These are phyloP conservation scores for Xylaria venustula DNA, from an alignment of 495 filamentous ascomycete species.

Conservation along the genomic window DNA sequence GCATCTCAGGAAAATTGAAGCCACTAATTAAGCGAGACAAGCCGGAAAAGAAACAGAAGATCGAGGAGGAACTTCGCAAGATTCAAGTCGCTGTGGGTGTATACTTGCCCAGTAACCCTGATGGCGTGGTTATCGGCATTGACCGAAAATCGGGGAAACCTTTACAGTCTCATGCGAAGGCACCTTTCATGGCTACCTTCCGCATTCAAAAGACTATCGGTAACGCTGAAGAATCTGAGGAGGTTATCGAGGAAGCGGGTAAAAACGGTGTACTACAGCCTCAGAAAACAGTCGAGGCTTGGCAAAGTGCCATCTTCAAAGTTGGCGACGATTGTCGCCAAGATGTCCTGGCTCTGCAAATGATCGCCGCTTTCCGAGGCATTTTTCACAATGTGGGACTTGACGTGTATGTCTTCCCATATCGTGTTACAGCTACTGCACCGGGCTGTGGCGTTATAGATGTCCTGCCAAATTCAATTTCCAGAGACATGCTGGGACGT, in stretches of 20 bases:
- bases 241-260: slow-evolving; percentile 37
- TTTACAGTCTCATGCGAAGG: slow-evolving; percentile 94
- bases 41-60: slow-evolving; percentile 97
- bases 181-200: slow-evolving; percentile 98
- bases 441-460: slow-evolving; percentile 98
- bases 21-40: slow-evolving; percentile 92
- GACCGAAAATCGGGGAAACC: slow-evolving; percentile 97
- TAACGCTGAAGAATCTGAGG: slow-evolving; percentile 47
- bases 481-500: slow-evolving; percentile 95
- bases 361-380: slow-evolving; percentile 95
- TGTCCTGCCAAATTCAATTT: slow-evolving; percentile 95
- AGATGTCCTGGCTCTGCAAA: slow-evolving; percentile 93
- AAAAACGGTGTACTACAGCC: slow-evolving; percentile 28
- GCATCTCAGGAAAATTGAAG: slow-evolving; percentile 89
- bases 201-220: slow-evolving; percentile 79
- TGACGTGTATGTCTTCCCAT: slow-evolving; percentile 95
- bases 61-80: slow-evolving; percentile 95
- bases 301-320: slow-evolving; percentile 99
- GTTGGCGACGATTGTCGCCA: slow-evolving; percentile 98
- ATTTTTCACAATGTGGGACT: slow-evolving; percentile 93
- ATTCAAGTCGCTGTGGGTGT: slow-evolving; percentile 96
- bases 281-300: slow-evolving; percentile 75
- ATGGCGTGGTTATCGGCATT: slow-evolving; percentile 94
- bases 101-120: slow-evolving; percentile 94
- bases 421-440: slow-evolving; percentile 96